Evolutionary conservation across 495 filamentous ascomycete genomes (phyloP).

Genomic region (Penicillium soppii): DNA sequence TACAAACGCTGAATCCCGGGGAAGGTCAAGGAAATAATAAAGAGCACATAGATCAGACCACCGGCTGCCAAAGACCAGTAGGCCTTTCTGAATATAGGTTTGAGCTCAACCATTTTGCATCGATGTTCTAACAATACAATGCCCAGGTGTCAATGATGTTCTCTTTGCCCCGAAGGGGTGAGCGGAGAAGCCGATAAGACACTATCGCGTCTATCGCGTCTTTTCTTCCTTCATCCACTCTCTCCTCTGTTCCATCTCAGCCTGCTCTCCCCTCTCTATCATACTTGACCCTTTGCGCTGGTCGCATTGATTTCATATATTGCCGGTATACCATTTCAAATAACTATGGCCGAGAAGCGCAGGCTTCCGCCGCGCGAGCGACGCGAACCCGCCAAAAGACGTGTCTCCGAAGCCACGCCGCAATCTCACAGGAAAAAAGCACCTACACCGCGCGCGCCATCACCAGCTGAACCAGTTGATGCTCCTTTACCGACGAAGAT

Average conservation of each 20-base stretch:
- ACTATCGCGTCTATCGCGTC: conserved; percentile 28
- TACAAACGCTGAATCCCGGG: conserved; percentile 54
- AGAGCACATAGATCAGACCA: conserved; percentile 51
- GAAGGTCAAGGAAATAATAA: conserved; percentile 46
- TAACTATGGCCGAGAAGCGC: conserved; percentile 48
- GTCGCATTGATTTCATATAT: neutral
- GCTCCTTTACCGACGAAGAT: conserved; percentile 63
- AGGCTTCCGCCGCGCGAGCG: conserved; percentile 44
- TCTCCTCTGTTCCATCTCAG: conserved; percentile 2
- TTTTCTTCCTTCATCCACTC: conserved; percentile 23
- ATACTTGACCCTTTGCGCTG: neutral
- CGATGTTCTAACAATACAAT: too few species aligned
- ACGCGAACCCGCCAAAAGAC: conserved; percentile 48
- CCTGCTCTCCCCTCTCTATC: conserved; percentile 2
- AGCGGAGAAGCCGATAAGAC: conserved; percentile 9
- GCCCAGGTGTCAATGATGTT: too few species aligned
- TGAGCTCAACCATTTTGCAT: conserved; percentile 33
- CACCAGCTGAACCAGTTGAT: conserved; percentile 40
- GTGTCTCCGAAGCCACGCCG: conserved; percentile 43
- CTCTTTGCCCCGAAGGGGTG: too few species aligned
- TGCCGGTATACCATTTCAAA: too few species aligned
- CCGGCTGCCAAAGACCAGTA: conserved; percentile 55
- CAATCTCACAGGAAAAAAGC: conserved; percentile 39
- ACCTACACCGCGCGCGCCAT: conserved; percentile 35
- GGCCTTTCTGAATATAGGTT: conserved; percentile 55